Percentiles rank a stretch among this genome's conserved stretches.
These are phyloP conservation scores for Syncephalastrum sp. DNA, from an alignment of 371 early-diverging fungal genomes.

Conservation along the genomic window DNA sequence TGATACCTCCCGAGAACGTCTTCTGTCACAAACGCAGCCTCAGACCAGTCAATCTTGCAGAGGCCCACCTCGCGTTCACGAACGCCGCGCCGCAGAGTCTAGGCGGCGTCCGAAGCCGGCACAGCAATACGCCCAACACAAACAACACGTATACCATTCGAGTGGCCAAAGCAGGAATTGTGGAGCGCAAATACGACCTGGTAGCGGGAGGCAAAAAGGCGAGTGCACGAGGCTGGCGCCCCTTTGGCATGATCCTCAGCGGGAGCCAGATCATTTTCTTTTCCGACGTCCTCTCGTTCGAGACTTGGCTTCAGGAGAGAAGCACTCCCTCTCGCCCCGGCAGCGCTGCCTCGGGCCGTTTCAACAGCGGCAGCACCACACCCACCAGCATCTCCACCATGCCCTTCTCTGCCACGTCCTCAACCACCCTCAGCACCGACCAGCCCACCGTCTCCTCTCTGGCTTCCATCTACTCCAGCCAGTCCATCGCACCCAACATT, in stretches of 20 bases:
- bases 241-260: slow-evolving; percentile 71
- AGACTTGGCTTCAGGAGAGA: slow-evolving; percentile 39
- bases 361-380: not conserved
- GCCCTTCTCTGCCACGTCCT: slow-evolving; percentile 3
- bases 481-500: slow-evolving; percentile 13
- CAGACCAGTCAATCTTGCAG: slow-evolving; percentile 29
- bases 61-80: slow-evolving; percentile 35
- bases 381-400: not conserved
- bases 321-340: slow-evolving; percentile 15
- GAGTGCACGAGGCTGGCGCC: slow-evolving; percentile 71
- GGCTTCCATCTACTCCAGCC: slow-evolving; percentile 18
- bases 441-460: slow-evolving; percentile 14
- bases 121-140: slow-evolving; percentile 11
- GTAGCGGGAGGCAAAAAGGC: slow-evolving; percentile 67
- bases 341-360: slow-evolving; percentile 4
- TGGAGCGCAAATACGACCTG: slow-evolving; percentile 73
- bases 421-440: slow-evolving; percentile 10
- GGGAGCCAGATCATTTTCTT: slow-evolving; percentile 80
- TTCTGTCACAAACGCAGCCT: slow-evolving; percentile 34
- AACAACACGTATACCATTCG: slow-evolving; percentile 55
- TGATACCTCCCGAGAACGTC: slow-evolving; percentile 43
- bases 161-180: slow-evolving; percentile 68
- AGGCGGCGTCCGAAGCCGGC: slow-evolving; percentile 42
- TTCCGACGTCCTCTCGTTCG: slow-evolving; percentile 47
- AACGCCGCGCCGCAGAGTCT: slow-evolving; percentile 38